Conservation (phyloP, 768 basidiomycete genomes). For the Boletus bicolor region DNA sequence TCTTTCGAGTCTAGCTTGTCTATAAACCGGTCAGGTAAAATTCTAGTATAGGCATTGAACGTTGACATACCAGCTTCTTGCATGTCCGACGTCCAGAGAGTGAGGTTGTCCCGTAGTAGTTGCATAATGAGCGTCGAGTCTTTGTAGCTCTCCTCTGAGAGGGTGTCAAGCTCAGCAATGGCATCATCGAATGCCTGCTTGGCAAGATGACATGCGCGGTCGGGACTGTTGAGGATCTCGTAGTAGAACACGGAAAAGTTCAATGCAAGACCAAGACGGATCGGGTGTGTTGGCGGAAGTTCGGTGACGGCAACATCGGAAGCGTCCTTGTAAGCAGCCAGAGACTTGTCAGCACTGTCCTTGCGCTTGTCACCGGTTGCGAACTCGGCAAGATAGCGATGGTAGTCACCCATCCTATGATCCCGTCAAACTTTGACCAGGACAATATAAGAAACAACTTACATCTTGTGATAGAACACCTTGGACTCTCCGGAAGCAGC, state of each 20-base stretch:
- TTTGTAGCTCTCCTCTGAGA: slow-evolving; percentile 99
- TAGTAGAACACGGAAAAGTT: slow-evolving; percentile 99
- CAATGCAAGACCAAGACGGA: slow-evolving; percentile 95
- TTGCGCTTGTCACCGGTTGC: slow-evolving; percentile 97
- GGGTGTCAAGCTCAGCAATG: slow-evolving; percentile 97
- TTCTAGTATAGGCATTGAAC: slow-evolving; percentile 17
- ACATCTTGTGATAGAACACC: slow-evolving; percentile 99
- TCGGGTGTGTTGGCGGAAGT: slow-evolving; percentile 94
- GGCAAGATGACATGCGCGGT: slow-evolving; percentile 97
- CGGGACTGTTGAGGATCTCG: slow-evolving; percentile 98
- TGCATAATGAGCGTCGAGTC: slow-evolving; percentile 98
- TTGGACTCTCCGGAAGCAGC: slow-evolving; percentile 96
- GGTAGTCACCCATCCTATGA: slow-evolving; percentile 96
- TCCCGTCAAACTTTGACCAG: slow-evolving; percentile 9
- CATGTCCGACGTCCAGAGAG: slow-evolving; percentile 98
- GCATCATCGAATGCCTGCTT: slow-evolving; percentile 99
- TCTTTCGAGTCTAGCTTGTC: slow-evolving; percentile 77
- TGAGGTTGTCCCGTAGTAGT: slow-evolving; percentile 93
- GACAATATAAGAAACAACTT: slow-evolving; percentile 26
- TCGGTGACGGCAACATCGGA: slow-evolving; percentile 96
- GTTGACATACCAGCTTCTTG: slow-evolving; percentile 74
- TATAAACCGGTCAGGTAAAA: slow-evolving; percentile 29
- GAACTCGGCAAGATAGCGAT: slow-evolving; percentile 98
- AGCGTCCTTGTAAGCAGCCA: slow-evolving; percentile 96
- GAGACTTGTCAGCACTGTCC: slow-evolving; percentile 94